A percentile compares a stretch with the other conserved stretches of the same genome.
phyloP scores from a whole-genome alignment of 768 basidiomycete genomes.

The Pluteus cervinus region DNA sequence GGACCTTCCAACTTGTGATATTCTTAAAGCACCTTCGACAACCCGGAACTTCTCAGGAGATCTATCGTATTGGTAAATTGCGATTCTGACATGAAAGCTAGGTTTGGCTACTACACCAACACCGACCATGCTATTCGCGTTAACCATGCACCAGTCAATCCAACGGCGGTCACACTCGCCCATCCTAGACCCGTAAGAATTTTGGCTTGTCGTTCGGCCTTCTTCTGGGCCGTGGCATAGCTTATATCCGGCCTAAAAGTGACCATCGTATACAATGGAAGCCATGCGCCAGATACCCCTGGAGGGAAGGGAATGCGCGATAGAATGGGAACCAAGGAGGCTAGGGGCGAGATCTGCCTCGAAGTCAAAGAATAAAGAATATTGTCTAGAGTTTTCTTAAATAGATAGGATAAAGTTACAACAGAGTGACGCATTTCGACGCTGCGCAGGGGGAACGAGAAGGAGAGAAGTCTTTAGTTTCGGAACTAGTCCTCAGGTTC shows the following conservation, averaged over 20 bases:
- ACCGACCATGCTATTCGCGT: constrained; percentile 30
- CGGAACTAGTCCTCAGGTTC: no score
- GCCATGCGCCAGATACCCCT: constrained; percentile 67
- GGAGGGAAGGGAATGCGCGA: constrained; percentile 54
- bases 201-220: constrained; percentile 62
- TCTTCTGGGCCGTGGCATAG: constrained; percentile 74
- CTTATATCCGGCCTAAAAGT: constrained; percentile 95
- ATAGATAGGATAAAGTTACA: constrained; percentile 70
- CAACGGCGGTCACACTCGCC: constrained; percentile 38
- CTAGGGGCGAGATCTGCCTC: constrained; percentile 38
- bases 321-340: constrained; percentile 39
- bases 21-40: constrained; percentile 8
- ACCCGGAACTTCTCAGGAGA: no score
- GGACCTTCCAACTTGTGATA: constrained; percentile 8
- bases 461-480: no score
- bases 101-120: constrained; percentile 20
- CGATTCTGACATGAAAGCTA: constrained; percentile 9
- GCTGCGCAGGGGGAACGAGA: constrained; percentile 37
- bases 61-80: no score
- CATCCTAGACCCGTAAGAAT: constrained; percentile 50
- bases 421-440: constrained; percentile 94
- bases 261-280: constrained; percentile 95
- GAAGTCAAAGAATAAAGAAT: constrained; percentile 59
- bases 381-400: constrained; percentile 78
- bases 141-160: constrained; percentile 37